Percentiles rank a stretch among this genome's conserved stretches.
phyloP scores from a whole-genome alignment of 345 rosid species.

The Pistacia atlantica region DNA sequence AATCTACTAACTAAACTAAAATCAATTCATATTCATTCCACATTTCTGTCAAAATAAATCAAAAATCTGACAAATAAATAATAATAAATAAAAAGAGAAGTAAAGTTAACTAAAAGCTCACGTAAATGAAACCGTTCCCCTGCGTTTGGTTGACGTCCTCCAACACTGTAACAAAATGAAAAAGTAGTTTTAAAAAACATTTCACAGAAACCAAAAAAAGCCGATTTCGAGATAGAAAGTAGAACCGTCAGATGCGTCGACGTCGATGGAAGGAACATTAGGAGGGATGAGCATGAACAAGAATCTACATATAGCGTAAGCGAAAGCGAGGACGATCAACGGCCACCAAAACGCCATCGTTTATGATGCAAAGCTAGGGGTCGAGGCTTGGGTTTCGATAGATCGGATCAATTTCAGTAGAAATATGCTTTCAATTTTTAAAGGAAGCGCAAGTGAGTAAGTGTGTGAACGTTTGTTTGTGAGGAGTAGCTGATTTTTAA shows the following conservation, averaged over 20 bases:
- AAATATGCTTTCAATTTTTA: neutral
- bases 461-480: neutral
- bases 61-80: neutral
- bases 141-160: constrained; percentile 78
- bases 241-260: constrained; percentile 90
- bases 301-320: constrained; percentile 90
- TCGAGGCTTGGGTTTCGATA: neutral
- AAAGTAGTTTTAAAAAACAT: neutral
- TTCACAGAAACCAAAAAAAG: neutral
- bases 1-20: neutral
- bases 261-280: constrained; percentile 91
- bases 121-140: constrained; percentile 89
- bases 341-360: constrained; percentile 92
- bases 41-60: neutral
- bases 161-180: constrained; percentile 49
- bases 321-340: constrained; percentile 74
- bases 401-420: neutral
- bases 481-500: neutral
- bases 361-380: neutral
- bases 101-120: constrained; percentile 42
- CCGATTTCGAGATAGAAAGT: neutral
- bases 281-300: constrained; percentile 87
- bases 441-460: neutral
- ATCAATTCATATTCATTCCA: neutral
- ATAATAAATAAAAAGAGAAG: neutral